Evolutionary conservation across 2,329 filamentous ascomycete genomes (phyloP), one percentile per base, ranked within the genome.

Genomic region (Anisogramma anomala): DNA sequence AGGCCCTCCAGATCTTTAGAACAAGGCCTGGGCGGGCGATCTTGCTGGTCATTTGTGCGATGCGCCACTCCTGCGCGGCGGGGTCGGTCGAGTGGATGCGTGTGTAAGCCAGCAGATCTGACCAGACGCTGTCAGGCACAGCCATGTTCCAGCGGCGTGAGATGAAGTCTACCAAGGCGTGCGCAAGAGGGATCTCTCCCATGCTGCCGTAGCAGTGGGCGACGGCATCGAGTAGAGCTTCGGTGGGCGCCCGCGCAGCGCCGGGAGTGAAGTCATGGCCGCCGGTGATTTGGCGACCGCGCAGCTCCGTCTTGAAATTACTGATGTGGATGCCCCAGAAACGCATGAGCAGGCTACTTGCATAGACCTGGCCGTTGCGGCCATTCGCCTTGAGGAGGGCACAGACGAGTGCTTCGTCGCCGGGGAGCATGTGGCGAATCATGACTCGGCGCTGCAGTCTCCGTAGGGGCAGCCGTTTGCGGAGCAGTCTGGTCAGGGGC

Each of bases 141-240:
- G 62, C 47, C 18, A 89, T 60, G 1, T 62, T 48, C 57, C 82
- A 84, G 6, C 64, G 63, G 1, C 60, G 60, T 0, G 82, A 79
- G 35, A 88, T 56, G 50, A 73, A 73, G 45, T 82, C 69, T 10
- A 87, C 60, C 1, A 82, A 52, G 30, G 71, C 66, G 19, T 80
- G 53, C 10, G 75, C 82, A 2, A 68, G 63, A 1, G 66, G 55
- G 3, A 86, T 65, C 41, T 79, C 67, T 35, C 72, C 77, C 57
- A 80, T 84, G 46, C 68, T 69, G n/a, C 80, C 73, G 48, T 80
- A 83, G 1, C 68, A 65, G 53, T 85, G 77, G 5, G 80, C 79
- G n/a, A 88, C 61, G 7, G 79, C 71, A 41, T 73, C 65, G 17
- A 89, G 65, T 0, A 88, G 64, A 2, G 64, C 62, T 6, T 56